Percentiles rank a stretch among this genome's conserved stretches.
These are phyloP conservation scores for Chalaropsis ovoidea DNA, from an alignment of 2,329 filamentous ascomycete genomes.

Conservation along the genomic window DNA sequence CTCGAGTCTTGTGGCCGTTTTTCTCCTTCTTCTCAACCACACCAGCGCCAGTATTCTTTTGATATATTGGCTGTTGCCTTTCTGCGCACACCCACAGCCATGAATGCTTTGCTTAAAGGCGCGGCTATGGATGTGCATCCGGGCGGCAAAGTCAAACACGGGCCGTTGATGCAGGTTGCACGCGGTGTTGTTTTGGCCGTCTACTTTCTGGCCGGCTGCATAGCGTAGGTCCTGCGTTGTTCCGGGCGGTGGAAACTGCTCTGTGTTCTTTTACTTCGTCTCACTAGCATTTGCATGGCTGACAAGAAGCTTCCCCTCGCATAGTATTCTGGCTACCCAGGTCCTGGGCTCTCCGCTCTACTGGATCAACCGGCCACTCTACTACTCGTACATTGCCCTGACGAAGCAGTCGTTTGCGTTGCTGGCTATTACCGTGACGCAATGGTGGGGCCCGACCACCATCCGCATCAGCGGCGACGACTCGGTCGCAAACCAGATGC, in stretches of 20 bases:
- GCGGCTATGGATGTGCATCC: constrained; percentile 36
- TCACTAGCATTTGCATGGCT: background rate
- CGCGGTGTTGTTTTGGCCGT: constrained; percentile 43
- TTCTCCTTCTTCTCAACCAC: background rate
- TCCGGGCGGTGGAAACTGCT: background rate
- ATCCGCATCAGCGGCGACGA: constrained; percentile 76
- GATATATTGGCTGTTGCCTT: background rate
- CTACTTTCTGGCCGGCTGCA: constrained; percentile 43
- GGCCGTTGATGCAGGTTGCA: constrained; percentile 40
- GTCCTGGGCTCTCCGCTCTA: constrained; percentile 68
- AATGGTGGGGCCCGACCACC: constrained; percentile 77
- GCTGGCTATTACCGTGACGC: constrained; percentile 66
- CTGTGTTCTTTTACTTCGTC: background rate
- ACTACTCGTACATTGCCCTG: constrained; percentile 76
- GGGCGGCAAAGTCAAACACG: constrained; percentile 46
- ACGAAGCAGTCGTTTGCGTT: constrained; percentile 79
- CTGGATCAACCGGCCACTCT: constrained; percentile 62
- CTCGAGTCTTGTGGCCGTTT: background rate
- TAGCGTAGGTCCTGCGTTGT: constrained; percentile 37
- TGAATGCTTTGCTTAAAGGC: constrained; percentile 20
- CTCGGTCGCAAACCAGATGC: constrained; percentile 66
- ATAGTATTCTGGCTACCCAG: constrained; percentile 59
- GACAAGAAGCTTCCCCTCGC: background rate
- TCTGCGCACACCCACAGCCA: background rate
- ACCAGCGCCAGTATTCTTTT: background rate